Evolutionary conservation across 208 protist species (phyloP), one percentile per base, ranked within the genome.

Genomic region (Blechomonas ayalai): DNA sequence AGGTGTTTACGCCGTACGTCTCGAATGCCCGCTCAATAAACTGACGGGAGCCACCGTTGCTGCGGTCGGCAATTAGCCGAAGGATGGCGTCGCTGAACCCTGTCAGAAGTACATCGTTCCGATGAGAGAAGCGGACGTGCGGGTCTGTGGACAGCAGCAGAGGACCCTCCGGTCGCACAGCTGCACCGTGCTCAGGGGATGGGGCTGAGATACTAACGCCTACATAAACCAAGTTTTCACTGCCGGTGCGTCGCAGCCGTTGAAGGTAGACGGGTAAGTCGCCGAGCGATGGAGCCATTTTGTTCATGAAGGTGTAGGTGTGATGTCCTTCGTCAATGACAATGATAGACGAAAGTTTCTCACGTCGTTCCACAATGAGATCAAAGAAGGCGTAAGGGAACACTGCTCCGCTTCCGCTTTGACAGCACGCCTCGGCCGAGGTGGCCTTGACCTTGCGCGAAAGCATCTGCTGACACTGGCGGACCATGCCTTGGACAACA

Each of bases 71-170:
- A 26, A 97, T 77, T 49, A 96, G 83, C 24, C 85, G 77, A 16
- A 97, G 52, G 33, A 97, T 87, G 22, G 68, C 46, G 20, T 97
- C 92, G 48, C 67, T 88, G 59, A 96, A 97, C 23, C 95, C 96
- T 1, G 66, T 77, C 27, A 97, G 41, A 2, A 95, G 53, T 10
- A 97, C 53, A 46, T 97, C 89, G 39, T 97, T 96, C 54, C 58
- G 72, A 45, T 97, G 86, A 15, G 4, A 5, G 27, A 73, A 90
- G 13, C 68, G 64, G 23, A 23, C 29, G 9, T 18, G 6, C 8
- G 31, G 19, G 28, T 48, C 36, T 4, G 2, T 4, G 5, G 1
- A 10, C 25, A 36, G n/a, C n/a, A 13, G 9, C 13, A 37, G 39
- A 3, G 25, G 40, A 23, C 25, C 1, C 25, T 58, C 32, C 4